Evolutionary conservation across 257 asterid species (phyloP).

Genomic region (Plantago ovata): DNA sequence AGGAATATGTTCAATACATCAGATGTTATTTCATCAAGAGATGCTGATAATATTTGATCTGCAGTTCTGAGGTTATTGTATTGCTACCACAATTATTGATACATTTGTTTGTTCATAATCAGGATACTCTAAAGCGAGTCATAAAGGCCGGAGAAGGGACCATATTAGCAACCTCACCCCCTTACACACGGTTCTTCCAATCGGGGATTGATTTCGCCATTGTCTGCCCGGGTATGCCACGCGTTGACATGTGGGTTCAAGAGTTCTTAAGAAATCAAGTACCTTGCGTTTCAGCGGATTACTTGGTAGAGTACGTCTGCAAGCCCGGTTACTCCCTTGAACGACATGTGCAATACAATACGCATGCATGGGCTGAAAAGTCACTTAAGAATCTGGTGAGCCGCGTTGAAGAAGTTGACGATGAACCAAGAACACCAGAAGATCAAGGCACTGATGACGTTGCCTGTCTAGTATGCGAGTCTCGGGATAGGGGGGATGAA

Average conservation of each 20-base stretch:
- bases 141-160: slow-evolving; percentile 91
- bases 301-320: slow-evolving; percentile 89
- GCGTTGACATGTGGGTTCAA: slow-evolving; percentile 79
- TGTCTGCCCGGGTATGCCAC: slow-evolving; percentile 72
- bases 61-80: background rate
- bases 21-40: too few species aligned
- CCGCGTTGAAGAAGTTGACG: slow-evolving; percentile 40
- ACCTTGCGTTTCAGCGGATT: slow-evolving; percentile 79
- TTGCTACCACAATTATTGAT: background rate
- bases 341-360: slow-evolving; percentile 73
- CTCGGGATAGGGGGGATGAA: slow-evolving; percentile 55
- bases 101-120: slow-evolving; percentile 14
- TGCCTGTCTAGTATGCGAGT: slow-evolving; percentile 50
- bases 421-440: slow-evolving; percentile 33
- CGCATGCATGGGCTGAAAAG: slow-evolving; percentile 72
- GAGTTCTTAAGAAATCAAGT: slow-evolving; percentile 69
- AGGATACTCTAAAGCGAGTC: slow-evolving; percentile 89
- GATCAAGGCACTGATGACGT: slow-evolving; percentile 26
- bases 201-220: slow-evolving; percentile 73
- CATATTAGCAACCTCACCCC: slow-evolving; percentile 86
- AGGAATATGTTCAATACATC: too few species aligned
- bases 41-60: too few species aligned
- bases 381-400: slow-evolving; percentile 40
- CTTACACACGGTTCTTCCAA: slow-evolving; percentile 69
- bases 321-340: slow-evolving; percentile 80